Conservation (phyloP, 2,329 filamentous ascomycete genomes). For the Neopestalotiopsis sp. region DNA sequence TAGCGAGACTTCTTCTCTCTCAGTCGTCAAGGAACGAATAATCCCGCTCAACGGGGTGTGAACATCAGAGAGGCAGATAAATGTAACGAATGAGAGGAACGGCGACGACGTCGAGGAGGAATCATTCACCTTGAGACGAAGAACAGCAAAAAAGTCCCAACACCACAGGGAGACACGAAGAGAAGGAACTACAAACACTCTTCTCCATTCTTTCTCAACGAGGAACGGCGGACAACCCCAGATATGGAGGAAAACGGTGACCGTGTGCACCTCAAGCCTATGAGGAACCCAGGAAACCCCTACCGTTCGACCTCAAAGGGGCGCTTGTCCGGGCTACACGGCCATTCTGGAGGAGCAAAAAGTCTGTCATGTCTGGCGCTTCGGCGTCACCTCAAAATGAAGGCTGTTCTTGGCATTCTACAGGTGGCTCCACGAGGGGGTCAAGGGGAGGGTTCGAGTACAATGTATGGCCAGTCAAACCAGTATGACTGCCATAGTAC, state of each 20-base stretch:
- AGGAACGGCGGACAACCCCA: not conserved
- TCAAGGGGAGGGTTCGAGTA: not conserved
- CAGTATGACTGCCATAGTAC: not conserved
- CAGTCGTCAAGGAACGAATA: conserved; percentile 18
- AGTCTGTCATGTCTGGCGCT: conserved; percentile 1
- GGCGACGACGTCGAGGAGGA: not conserved
- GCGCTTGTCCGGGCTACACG: conserved; percentile 8
- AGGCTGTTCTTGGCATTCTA: conserved; percentile 9
- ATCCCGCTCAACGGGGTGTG: conserved; percentile 22
- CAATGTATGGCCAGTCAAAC: not conserved
- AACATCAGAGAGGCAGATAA: not conserved
- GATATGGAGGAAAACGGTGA: not conserved
- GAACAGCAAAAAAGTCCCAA: not conserved
- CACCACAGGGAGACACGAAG: not conserved
- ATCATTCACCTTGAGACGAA: not conserved
- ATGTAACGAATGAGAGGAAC: conserved; percentile 12
- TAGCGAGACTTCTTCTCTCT: not conserved
- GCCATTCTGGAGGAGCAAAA: not conserved
- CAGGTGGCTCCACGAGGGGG: not conserved
- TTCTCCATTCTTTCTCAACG: not conserved
- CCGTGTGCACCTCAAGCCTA: conserved; percentile 1
- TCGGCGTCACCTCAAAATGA: conserved; percentile 2
- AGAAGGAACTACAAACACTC: not conserved
- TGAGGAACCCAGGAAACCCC: conserved; percentile 13
- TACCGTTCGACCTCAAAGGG: conserved; percentile 10